A percentile compares a stretch with the other conserved stretches of the same genome.
Conservation (phyloP, 768 basidiomycete genomes). For the Sarcodon aspratus region DNA sequence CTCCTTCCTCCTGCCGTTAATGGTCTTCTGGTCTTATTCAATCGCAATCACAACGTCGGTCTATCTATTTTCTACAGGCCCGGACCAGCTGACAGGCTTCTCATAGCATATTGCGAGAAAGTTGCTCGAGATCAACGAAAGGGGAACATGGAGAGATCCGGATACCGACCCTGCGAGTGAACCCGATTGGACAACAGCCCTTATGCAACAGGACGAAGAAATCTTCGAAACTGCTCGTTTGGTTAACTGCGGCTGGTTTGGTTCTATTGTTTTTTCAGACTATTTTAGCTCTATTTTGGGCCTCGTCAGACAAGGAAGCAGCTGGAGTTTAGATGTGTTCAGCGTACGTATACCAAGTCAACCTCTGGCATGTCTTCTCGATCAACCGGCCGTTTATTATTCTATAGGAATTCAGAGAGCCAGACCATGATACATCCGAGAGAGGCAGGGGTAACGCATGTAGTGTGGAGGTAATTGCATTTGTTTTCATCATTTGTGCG, state of each 20-base stretch:
- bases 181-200: slow-evolving; percentile 16
- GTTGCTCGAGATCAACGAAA: slow-evolving; percentile 73
- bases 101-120: slow-evolving; percentile 71
- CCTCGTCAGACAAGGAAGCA: slow-evolving; percentile 59
- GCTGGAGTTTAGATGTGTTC: slow-evolving; percentile 72
- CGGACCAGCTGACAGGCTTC: not conserved
- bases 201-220: slow-evolving; percentile 30
- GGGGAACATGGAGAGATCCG: slow-evolving; percentile 51
- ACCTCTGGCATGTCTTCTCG: no score
- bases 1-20: slow-evolving; percentile 67
- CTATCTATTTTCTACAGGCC: not conserved
- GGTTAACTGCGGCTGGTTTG: slow-evolving; percentile 77
- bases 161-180: slow-evolving; percentile 17
- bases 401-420: slow-evolving; percentile 53
- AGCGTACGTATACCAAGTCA: no score
- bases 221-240: slow-evolving; percentile 78
- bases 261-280: slow-evolving; percentile 66
- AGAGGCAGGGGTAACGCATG: slow-evolving; percentile 74
- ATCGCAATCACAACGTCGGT: slow-evolving; percentile 70
- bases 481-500: not conserved
- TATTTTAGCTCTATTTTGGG: slow-evolving; percentile 77
- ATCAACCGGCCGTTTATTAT: no score
- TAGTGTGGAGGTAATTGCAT: slow-evolving; percentile 57
- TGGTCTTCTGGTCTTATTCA: slow-evolving; percentile 75
- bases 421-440: slow-evolving; percentile 58